These are phyloP conservation scores for Fusarium longipes DNA, from an alignment of 2,329 filamentous ascomycete genomes.

Conservation along the genomic window DNA sequence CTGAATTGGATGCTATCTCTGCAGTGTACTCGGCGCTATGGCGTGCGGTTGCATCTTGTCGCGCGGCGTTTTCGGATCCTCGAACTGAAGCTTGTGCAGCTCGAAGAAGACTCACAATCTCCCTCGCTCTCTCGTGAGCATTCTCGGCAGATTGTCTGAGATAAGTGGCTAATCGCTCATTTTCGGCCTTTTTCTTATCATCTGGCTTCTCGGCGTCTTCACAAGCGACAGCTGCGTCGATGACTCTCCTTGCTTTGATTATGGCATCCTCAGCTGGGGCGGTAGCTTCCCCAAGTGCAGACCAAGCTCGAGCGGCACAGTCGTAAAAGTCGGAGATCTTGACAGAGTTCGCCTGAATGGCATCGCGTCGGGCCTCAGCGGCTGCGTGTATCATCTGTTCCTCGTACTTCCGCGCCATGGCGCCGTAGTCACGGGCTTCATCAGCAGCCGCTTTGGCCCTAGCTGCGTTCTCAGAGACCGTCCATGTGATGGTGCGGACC, in stretches of 20 bases:
- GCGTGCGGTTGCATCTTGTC: slow-evolving; percentile 21
- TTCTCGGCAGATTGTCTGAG: slow-evolving; percentile 30
- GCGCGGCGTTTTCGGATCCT: slow-evolving; percentile 6
- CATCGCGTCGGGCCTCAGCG: slow-evolving; percentile 11
- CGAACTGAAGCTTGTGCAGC: slow-evolving; percentile 20
- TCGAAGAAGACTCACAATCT: slow-evolving; percentile 21
- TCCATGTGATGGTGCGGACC: slow-evolving; percentile 5
- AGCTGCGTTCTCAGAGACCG: slow-evolving; percentile 1
- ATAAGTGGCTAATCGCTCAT: slow-evolving; percentile 8
- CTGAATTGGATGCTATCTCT: neutral
- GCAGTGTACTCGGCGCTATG: slow-evolving; percentile 10
- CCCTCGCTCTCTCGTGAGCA: slow-evolving; percentile 24
- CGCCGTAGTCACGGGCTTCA: slow-evolving; percentile 16
- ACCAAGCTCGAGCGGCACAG: slow-evolving; percentile 25
- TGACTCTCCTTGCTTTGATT: slow-evolving; percentile 22
- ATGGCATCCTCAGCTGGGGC: slow-evolving; percentile 30
- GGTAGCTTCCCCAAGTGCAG: slow-evolving; percentile 22
- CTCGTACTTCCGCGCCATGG: slow-evolving; percentile 17
- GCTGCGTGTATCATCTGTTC: slow-evolving; percentile 21
- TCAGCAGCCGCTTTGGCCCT: slow-evolving; percentile 24
- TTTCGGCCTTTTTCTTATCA: slow-evolving; percentile 22
- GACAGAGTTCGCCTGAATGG: slow-evolving; percentile 1
- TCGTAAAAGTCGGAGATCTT: slow-evolving; percentile 24
- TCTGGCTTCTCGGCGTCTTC: slow-evolving; percentile 29
- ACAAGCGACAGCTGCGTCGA: slow-evolving; percentile 17